Conservation (phyloP, 257 asterid species). For the Capsicum baccatum region DNA sequence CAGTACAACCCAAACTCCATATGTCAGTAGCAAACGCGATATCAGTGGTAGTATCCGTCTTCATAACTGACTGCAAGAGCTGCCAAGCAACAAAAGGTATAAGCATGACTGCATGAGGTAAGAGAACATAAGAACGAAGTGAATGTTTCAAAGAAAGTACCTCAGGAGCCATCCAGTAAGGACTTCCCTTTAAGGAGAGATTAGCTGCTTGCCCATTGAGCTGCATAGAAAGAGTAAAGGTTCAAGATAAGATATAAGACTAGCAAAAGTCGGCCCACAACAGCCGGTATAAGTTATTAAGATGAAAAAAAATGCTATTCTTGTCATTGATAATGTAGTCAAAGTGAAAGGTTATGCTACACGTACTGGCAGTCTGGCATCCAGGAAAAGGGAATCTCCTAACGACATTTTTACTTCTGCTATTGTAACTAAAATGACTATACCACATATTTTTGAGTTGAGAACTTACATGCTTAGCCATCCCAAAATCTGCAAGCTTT, state of each 20-base stretch:
- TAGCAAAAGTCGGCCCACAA: constrained; percentile 13
- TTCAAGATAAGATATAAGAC: constrained; percentile 20
- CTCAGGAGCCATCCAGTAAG: constrained; percentile 98
- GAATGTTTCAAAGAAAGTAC: constrained; percentile 41
- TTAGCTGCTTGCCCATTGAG: constrained; percentile 66
- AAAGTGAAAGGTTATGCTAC: not conserved
- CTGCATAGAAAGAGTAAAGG: constrained; percentile 48
- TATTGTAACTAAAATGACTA: constrained; percentile 15
- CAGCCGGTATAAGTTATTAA: not conserved
- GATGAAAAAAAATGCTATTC: not conserved
- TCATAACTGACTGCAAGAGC: constrained; percentile 68
- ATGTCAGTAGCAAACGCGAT: constrained; percentile 79
- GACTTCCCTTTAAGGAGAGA: constrained; percentile 92
- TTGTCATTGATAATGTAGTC: constrained; percentile 4
- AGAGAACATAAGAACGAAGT: constrained; percentile 22
- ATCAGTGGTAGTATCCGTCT: constrained; percentile 57
- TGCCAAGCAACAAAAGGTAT: constrained; percentile 45
- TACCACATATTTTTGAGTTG: constrained; percentile 24
- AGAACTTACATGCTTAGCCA: constrained; percentile 88
- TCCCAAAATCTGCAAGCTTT: constrained; percentile 98
- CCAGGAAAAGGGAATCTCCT: constrained; percentile 11
- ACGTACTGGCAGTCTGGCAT: not conserved
- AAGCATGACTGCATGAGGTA: constrained; percentile 23
- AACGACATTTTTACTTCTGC: not conserved
- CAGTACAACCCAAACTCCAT: constrained; percentile 96